Evolutionary conservation across 1,284 basidiomycete genomes (phyloP).

Genomic region (Leccinum pallidistipes): DNA sequence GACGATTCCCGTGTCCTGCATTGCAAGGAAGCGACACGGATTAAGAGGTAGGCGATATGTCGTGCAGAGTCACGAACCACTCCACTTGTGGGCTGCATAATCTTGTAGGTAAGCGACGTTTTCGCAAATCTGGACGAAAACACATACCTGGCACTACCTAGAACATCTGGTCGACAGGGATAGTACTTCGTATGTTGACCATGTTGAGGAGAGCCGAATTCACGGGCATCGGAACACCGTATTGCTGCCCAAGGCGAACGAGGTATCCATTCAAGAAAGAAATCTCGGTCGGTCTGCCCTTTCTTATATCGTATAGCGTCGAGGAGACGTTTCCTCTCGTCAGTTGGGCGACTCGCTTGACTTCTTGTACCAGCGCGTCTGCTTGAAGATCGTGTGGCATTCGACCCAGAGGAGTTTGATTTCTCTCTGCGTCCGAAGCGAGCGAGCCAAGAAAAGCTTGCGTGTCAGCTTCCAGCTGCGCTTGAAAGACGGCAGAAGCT

Average conservation of each 20-base stretch:
- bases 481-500: constrained; percentile 58
- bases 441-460: constrained; percentile 38
- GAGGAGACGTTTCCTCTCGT: constrained; percentile 73
- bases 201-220: constrained; percentile 65
- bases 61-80: background rate
- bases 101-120: background rate
- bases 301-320: constrained; percentile 73
- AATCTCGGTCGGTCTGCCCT: constrained; percentile 69
- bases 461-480: constrained; percentile 49
- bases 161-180: constrained; percentile 47
- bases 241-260: constrained; percentile 58
- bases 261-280: constrained; percentile 90
- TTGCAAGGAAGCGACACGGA: background rate
- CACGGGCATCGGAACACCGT: constrained; percentile 62
- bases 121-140: background rate
- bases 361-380: constrained; percentile 48
- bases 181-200: constrained; percentile 48
- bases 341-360: constrained; percentile 51
- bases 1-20: background rate
- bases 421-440: constrained; percentile 30
- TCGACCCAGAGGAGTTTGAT: constrained; percentile 36
- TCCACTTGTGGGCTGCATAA: background rate
- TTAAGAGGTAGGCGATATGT: background rate
- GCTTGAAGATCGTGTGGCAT: constrained; percentile 45
- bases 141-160: constrained; percentile 14